Conservation (phyloP, 345 rosid genomes). For the Raphanus sativus region DNA sequence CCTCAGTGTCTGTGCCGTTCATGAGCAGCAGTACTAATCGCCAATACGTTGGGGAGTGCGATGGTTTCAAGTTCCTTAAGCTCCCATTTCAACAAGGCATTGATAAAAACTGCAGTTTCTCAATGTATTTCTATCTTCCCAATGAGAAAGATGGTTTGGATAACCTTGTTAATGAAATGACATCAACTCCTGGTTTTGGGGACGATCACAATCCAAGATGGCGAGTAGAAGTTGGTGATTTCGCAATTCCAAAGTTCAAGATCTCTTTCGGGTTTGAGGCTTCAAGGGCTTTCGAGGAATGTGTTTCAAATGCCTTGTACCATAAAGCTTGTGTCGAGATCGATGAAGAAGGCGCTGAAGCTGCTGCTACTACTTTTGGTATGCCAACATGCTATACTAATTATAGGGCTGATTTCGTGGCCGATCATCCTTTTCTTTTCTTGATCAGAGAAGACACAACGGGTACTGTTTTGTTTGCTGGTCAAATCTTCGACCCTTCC, state of each 20-base stretch:
- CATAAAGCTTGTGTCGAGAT: background rate
- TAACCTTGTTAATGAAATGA: background rate
- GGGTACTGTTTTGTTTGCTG: slow-evolving; percentile 9
- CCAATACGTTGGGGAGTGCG: background rate
- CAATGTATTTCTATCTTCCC: slow-evolving; percentile 12
- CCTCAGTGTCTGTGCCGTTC: slow-evolving; percentile 9
- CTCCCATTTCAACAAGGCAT: background rate
- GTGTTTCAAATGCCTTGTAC: background rate
- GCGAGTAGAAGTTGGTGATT: background rate
- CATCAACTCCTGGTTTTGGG: slow-evolving; percentile 17
- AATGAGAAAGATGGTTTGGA: background rate
- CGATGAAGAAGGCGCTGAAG: slow-evolving; percentile 26
- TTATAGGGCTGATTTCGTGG: background rate
- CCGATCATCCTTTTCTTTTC: slow-evolving; percentile 9
- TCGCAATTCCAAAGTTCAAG: slow-evolving; percentile 22
- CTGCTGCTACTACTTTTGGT: background rate
- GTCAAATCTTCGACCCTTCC: background rate
- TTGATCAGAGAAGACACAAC: background rate
- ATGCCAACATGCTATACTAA: background rate
- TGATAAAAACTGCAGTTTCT: background rate
- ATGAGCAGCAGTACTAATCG: background rate
- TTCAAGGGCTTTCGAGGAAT: too few relatives aligned
- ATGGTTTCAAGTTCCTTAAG: slow-evolving; percentile 22
- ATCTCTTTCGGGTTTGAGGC: background rate
- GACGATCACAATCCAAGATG: background rate